Base-by-base conservation (phyloP, 192 early-diverging fungal genomes). In the Entophlyctis helioformis region DNA sequence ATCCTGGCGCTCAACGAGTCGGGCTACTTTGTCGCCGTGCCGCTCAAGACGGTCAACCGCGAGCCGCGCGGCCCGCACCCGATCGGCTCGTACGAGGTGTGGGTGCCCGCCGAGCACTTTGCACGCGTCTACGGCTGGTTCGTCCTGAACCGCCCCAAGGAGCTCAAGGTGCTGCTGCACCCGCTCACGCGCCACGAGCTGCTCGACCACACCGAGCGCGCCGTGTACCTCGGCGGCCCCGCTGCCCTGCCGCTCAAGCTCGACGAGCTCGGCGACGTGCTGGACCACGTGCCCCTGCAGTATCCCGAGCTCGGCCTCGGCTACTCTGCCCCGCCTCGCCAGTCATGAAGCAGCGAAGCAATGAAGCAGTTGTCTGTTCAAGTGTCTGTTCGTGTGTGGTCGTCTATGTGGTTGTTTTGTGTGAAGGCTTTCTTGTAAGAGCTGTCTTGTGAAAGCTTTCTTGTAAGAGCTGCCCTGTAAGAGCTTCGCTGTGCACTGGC, bases 251-350 rank as follows among this genome's bases (percentile, higher is more conserved):
- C 77, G 0, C 41, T 83, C 37, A 62, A 74, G 44, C 47, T 66
- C 10, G 50, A 59, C 6, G 39, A 24, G 6, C 40, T 81, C 29
- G 12, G 15, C 1, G 36, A 32, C 1, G 19, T 48, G 18, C 28
- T 65, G 16, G 66, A 67, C 26, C 28, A 70, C 15, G 50, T 48
- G 24, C 81, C 81, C 10, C 36, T 40, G 7, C 81, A 83, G 48
- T 83, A 80, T 40, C 78, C 77, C 13, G 70, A 83, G 39, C 50
- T 80, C 2, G 59, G 62, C 6, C 41, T 81, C n/a, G 81, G 81
- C 13, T 80, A 83, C 50, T 67, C 60, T n/a, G n/a, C n/a, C n/a
- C n/a, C n/a, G n/a, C n/a, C n/a, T n/a, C n/a, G 2, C 39, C 40
- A 12, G n/a, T 11, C 11, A 21, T n/a, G 9, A 42, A 50, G 24